phyloP scores from a whole-genome alignment of 1,284 basidiomycete genomes.

The Ceratobasidium sp. region DNA sequence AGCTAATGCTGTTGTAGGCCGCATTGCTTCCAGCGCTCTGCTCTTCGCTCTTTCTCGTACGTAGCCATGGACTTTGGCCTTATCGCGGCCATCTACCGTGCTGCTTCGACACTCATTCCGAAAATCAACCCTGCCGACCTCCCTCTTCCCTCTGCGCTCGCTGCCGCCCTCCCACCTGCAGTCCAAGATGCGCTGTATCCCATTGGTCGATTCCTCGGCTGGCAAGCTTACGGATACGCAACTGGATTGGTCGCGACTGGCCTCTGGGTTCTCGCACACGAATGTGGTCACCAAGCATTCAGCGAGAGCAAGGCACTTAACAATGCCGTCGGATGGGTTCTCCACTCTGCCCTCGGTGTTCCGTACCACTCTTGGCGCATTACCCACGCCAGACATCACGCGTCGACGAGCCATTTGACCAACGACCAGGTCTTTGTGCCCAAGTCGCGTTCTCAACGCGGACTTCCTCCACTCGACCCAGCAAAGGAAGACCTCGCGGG shows the following conservation, averaged over 20 bases:
- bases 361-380: constrained; percentile 99
- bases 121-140: constrained; percentile 41
- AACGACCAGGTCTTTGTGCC: constrained; percentile 98
- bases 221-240: constrained; percentile 83
- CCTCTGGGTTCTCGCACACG: constrained; percentile 91
- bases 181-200: constrained; percentile 77
- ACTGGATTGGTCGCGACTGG: constrained; percentile 92
- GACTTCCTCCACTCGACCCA: constrained; percentile 69
- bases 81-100: constrained; percentile 6
- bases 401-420: constrained; percentile 91
- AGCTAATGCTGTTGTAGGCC: constrained; percentile 56
- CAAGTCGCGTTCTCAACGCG: constrained; percentile 76
- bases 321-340: constrained; percentile 91
- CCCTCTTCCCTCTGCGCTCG: constrained; percentile 51
- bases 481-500: constrained; percentile 73
- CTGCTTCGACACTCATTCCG: constrained; percentile 18
- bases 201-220: constrained; percentile 70
- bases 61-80: constrained; percentile 53
- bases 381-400: constrained; percentile 96
- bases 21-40: constrained; percentile 93
- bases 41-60: constrained; percentile 82
- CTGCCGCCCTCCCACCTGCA: constrained; percentile 72
- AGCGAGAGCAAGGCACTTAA: constrained; percentile 95
- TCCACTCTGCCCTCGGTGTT: constrained; percentile 93
- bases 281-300: constrained; percentile 96